Evolutionary conservation across 2,329 filamentous ascomycete species (phyloP).

Genomic region (Fusarium sp.): DNA sequence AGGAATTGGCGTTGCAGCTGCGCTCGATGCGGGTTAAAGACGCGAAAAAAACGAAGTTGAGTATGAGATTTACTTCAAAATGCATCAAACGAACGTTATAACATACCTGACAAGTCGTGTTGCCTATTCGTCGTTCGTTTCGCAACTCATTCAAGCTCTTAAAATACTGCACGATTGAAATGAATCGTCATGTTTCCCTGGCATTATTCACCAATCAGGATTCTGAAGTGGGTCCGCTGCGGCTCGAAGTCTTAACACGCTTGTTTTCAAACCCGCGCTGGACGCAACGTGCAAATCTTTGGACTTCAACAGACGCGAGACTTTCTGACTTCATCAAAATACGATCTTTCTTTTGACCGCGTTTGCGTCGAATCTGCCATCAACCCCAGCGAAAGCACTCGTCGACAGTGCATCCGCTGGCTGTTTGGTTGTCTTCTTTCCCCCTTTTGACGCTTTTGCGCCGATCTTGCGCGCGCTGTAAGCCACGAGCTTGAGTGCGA

Average conservation of each 20-base stretch:
- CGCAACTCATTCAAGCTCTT: conserved; percentile 8
- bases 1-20: background rate
- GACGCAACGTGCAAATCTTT: background rate
- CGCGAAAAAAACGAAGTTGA: conserved; percentile 16
- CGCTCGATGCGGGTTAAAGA: conserved; percentile 16
- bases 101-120: conserved; percentile 4
- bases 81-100: background rate
- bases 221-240: conserved; percentile 9
- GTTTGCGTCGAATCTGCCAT: conserved; percentile 30
- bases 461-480: conserved; percentile 42
- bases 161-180: background rate
- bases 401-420: conserved; percentile 17
- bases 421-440: conserved; percentile 7
- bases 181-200: conserved; percentile 25
- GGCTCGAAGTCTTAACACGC: conserved; percentile 19
- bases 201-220: conserved; percentile 26
- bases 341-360: conserved; percentile 28
- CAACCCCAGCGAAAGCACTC: conserved; percentile 11
- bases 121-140: conserved; percentile 26
- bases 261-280: background rate
- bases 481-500: conserved; percentile 45
- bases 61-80: background rate
- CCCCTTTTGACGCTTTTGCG: conserved; percentile 29
- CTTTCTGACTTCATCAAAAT: conserved; percentile 31
- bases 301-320: conserved; percentile 46